Percentiles rank a stretch among this genome's conserved stretches.
These are phyloP conservation scores for Pyricularia grisea DNA, from an alignment of 2,329 filamentous ascomycete genomes.

Conservation along the genomic window DNA sequence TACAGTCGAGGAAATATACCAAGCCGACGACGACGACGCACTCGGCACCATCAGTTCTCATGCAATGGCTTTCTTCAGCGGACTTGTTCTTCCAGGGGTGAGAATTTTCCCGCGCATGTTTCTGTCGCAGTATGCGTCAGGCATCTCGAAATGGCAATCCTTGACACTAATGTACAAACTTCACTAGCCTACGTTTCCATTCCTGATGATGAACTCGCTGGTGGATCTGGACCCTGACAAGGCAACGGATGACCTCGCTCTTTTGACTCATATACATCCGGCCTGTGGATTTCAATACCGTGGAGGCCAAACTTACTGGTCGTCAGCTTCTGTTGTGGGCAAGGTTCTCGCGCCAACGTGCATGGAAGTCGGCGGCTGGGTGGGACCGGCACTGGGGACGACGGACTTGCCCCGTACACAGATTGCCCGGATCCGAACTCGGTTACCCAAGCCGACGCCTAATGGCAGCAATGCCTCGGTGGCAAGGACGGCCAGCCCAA, in stretches of 20 bases:
- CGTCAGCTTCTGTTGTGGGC: constrained; percentile 60
- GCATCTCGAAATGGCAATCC: not conserved
- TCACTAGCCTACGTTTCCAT: constrained; percentile 50
- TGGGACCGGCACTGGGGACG: constrained; percentile 62
- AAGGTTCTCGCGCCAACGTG: constrained; percentile 69
- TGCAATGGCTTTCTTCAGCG: constrained; percentile 66
- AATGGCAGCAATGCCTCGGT: not conserved
- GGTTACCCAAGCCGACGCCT: constrained; percentile 32
- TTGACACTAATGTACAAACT: not conserved
- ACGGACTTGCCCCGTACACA: constrained; percentile 58
- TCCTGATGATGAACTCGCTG: constrained; percentile 69
- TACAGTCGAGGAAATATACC: constrained; percentile 52
- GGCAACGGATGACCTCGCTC: constrained; percentile 53
- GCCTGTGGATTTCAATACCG: constrained; percentile 69
- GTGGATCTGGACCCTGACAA: constrained; percentile 66
- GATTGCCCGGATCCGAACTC: constrained; percentile 59
- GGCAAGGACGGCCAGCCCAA: not conserved
- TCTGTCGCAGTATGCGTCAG: not conserved
- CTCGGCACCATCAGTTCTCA: constrained; percentile 57
- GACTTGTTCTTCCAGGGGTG: constrained; percentile 60
- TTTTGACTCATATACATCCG: constrained; percentile 59
- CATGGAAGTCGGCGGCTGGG: constrained; percentile 61
- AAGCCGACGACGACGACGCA: constrained; percentile 46
- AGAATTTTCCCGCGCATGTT: constrained; percentile 20
- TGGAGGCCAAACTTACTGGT: constrained; percentile 68